Evolutionary conservation across 176 grass and related monocot genomes (phyloP), one percentile per base, ranked within the genome.

Genomic region (Aegilops bicornis): DNA sequence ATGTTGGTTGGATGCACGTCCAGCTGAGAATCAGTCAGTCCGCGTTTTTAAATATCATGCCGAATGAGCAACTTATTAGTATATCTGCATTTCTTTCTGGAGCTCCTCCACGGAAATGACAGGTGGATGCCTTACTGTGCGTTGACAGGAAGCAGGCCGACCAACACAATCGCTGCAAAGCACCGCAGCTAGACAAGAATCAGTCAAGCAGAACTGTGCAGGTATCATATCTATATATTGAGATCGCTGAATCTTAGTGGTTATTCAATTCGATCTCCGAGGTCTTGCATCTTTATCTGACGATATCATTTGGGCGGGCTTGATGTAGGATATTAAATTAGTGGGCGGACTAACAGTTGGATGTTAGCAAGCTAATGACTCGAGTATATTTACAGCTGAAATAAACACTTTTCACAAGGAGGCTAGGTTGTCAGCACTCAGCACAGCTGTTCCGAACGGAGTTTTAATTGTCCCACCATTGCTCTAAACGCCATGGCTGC

Each of bases 1-100:
- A 35, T 76, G 79, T 81, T 80, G 30, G 86, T 91, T 74, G 89
- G 77, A 84, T 70, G 85, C 85, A 88, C 77, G 89, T 84, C 56
- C 20, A 73, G 69, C 37, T 61, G 75, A 77, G 47, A 80, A 80
- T 87, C 69, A 80, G 74, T 87, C 68, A 79, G 75, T 25, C 61
- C 25, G 35, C 5, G 10, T 69, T 76, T 73, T 50, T 69, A 75
- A 84, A 61, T 45, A 68, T 84, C 59, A 87, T 60, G 33, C 65
- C 3, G 11, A 65, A 78, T 71, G 67, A 59, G 15, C 78, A 80
- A 84, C 40, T 56, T 39, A 40, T 15, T 33, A 45, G 3, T 45
- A 83, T 39, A 52, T 71, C 8, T 77, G 60, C 64, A 66, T 32
- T 80, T 85, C 67, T 80, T 64, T 89, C 62, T 27, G 12, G 36